phyloP scores from a whole-genome alignment of 805 yeast genomes.

The Starmerella kuoi region DNA sequence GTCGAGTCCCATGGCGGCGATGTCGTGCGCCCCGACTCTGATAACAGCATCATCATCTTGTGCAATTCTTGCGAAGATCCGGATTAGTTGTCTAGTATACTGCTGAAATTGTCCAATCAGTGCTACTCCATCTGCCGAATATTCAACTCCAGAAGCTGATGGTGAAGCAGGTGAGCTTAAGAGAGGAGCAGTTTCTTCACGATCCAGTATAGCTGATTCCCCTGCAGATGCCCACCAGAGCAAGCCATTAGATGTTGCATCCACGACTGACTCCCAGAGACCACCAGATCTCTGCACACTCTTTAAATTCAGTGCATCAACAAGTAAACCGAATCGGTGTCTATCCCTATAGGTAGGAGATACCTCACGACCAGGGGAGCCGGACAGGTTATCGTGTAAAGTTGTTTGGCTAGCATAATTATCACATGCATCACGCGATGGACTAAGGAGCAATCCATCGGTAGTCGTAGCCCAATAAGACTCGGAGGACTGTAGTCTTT shows the following conservation, averaged over 20 bases:
- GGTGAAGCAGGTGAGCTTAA: constrained; percentile 6
- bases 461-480: constrained; percentile 52
- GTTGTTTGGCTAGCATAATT: constrained; percentile 8
- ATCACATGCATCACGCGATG: constrained; percentile 22
- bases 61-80: constrained; percentile 31
- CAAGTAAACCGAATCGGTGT: constrained; percentile 21
- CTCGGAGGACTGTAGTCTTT: constrained; percentile 26
- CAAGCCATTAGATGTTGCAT: constrained; percentile 35
- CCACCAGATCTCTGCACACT: constrained; percentile 5
- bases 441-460: constrained; percentile 45
- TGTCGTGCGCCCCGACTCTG: constrained; percentile 35
- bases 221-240: constrained; percentile 88
- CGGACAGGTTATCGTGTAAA: constrained; percentile 9
- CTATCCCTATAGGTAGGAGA: constrained; percentile 24
- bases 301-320: constrained; percentile 15
- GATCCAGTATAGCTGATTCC: constrained; percentile 35
- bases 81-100: constrained; percentile 36
- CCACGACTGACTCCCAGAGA: constrained; percentile 17
- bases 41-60: constrained; percentile 24
- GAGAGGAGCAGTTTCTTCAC: constrained; percentile 15
- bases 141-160: neutral
- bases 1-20: constrained; percentile 48
- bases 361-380: neutral
- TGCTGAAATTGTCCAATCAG: constrained; percentile 43
- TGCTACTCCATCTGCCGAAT: constrained; percentile 30